These are phyloP conservation scores for Cladosporium sp. DNA, from an alignment of 2,329 filamentous ascomycete genomes.

Conservation along the genomic window DNA sequence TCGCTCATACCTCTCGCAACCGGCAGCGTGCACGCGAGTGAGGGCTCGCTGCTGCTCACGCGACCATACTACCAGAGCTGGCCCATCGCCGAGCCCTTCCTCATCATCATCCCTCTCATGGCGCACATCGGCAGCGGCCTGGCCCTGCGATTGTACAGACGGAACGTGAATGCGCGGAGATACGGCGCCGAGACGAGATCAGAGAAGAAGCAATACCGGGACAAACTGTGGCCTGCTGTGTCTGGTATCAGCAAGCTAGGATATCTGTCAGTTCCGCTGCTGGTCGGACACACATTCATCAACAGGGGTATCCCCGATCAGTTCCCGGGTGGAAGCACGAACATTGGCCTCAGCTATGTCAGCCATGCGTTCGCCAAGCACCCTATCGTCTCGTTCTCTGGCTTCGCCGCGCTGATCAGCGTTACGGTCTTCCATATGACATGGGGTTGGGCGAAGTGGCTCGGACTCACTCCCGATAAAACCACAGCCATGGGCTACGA, in stretches of 20 bases:
- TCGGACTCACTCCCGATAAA: slow-evolving; percentile 62
- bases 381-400: slow-evolving; percentile 63
- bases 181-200: slow-evolving; percentile 70
- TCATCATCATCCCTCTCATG: slow-evolving; percentile 73
- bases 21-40: slow-evolving; percentile 70
- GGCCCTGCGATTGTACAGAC: slow-evolving; percentile 71
- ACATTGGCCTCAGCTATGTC: slow-evolving; percentile 80
- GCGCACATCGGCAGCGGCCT: slow-evolving; percentile 78
- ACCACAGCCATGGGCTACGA: slow-evolving; percentile 51
- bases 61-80: slow-evolving; percentile 89
- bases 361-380: slow-evolving; percentile 80
- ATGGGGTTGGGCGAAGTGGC: slow-evolving; percentile 84
- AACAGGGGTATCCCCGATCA: slow-evolving; percentile 75
- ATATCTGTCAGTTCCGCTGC: slow-evolving; percentile 65
- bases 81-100: slow-evolving; percentile 69
- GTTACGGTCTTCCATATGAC: slow-evolving; percentile 74
- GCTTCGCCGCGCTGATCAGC: slow-evolving; percentile 68
- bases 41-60: slow-evolving; percentile 85
- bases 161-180: slow-evolving; percentile 67
- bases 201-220: slow-evolving; percentile 43
- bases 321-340: slow-evolving; percentile 81
- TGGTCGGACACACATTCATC: slow-evolving; percentile 70
- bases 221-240: slow-evolving; percentile 65
- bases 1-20: slow-evolving; percentile 76
- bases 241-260: slow-evolving; percentile 72